phyloP scores from a whole-genome alignment of 495 filamentous ascomycete species.

The Aspergillus asperescens region DNA sequence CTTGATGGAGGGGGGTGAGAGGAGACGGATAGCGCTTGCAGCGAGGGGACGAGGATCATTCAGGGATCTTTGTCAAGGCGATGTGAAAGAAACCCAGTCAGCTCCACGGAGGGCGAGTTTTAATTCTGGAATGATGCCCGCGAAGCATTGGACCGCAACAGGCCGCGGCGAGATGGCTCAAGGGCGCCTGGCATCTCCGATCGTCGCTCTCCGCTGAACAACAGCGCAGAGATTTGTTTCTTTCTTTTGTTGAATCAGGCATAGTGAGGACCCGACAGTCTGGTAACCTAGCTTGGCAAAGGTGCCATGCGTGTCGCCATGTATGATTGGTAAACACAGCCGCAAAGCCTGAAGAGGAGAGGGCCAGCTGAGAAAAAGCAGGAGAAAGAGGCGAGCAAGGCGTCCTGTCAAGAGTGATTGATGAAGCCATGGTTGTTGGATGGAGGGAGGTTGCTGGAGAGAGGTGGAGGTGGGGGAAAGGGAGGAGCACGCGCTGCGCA shows the following conservation, averaged over 20 bases:
- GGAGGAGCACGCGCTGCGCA: neutral
- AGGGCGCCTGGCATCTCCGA: slow-evolving; percentile 16
- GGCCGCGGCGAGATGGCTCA: slow-evolving; percentile 7
- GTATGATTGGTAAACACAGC: slow-evolving; percentile 26
- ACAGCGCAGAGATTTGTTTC: slow-evolving; percentile 14
- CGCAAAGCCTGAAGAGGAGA: slow-evolving; percentile 14
- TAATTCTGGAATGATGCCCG: slow-evolving; percentile 7
- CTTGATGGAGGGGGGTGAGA: slow-evolving; percentile 6
- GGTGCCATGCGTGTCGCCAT: slow-evolving; percentile 30
- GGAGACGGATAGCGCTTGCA: slow-evolving; percentile 1
- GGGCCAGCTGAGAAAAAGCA: neutral
- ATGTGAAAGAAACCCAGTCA: slow-evolving; percentile 13
- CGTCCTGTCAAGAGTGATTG: neutral
- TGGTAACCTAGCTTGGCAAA: slow-evolving; percentile 32
- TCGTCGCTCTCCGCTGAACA: slow-evolving; percentile 16
- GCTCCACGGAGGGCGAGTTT: slow-evolving; percentile 2
- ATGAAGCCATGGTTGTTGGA: neutral
- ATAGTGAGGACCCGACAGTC: slow-evolving; percentile 33
- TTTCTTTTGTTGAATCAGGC: slow-evolving; percentile 19
- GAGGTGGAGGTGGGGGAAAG: neutral
- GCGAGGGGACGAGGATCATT: slow-evolving; percentile 5
- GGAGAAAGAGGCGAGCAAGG: neutral
- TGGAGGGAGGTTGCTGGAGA: neutral
- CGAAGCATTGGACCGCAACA: slow-evolving; percentile 1
- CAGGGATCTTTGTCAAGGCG: slow-evolving; percentile 4